Evolutionary conservation across 2,329 filamentous ascomycete genomes (phyloP), one percentile per base, ranked within the genome.

Genomic region (Trichoderma endophyticum): DNA sequence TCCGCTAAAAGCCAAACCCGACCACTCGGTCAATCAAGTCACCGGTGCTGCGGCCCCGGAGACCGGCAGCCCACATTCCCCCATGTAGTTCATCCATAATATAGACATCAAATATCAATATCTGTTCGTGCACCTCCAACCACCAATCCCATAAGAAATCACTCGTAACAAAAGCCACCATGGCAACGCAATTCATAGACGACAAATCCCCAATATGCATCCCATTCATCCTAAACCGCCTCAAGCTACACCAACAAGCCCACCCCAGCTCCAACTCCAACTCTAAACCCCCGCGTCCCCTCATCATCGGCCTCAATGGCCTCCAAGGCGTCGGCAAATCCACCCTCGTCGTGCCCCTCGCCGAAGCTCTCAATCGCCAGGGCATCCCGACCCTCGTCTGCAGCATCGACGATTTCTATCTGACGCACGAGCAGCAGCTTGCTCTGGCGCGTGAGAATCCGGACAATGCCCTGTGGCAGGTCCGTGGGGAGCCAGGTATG

Each of bases 241-340:
- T 93, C 71, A 79, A 84, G 72, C 74, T 80, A 43, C 87, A 91
- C 79, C 83, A 36, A 8, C 68, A 71, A 28, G 12, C 66, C 21
- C 6, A 18, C 39, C 3, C 70, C 26, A 6, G 6, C 57, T 28
- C 74, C 26, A 24, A 28, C 43, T 51, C 12, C 77, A n/a, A 54
- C 70, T 3, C 73, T 43, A 18, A 48, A 6, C 73, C 82, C 81
- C 75, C 82, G 81, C 70, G 75, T 77, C 94, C 94, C 32, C 79
- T 97, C 81, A 89, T 97, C 80, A 87, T 98, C 74, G 95, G 94
- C 61, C 87, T 98, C 77, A 97, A 97, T 77, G 95, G 95, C 73
- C 90, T 97, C 32, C 95, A 98, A 83, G 95, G 95, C 73, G 92
- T 93, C 48, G 95, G 95, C 76, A 98, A 98, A 84, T 97, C 95